Evolutionary conservation across 2,329 filamentous ascomycete species (phyloP).

Genomic region (Penicillium sp.): DNA sequence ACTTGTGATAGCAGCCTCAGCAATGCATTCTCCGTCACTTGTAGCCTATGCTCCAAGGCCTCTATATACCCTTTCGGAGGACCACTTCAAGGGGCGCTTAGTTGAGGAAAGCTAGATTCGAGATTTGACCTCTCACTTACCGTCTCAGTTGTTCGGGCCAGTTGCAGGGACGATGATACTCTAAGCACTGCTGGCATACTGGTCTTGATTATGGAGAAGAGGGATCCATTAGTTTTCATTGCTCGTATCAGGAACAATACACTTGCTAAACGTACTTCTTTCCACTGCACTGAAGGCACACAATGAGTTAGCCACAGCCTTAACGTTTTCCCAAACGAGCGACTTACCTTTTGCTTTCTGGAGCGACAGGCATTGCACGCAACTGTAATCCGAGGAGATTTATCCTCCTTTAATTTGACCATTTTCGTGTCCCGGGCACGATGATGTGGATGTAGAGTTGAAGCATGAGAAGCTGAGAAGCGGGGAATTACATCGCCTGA

Average conservation of each 20-base stretch:
- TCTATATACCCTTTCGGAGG: conserved; percentile 52
- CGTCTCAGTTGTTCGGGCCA: conserved; percentile 44
- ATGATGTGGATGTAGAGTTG: background rate
- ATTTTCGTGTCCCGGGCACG: conserved; percentile 3
- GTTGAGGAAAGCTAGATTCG: background rate
- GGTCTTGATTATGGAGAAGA: conserved; percentile 27
- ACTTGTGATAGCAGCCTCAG: conserved; percentile 40
- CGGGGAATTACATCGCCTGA: conserved; percentile 18
- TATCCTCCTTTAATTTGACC: conserved; percentile 22
- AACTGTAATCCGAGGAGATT: conserved; percentile 39
- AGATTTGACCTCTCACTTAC: conserved; percentile 22
- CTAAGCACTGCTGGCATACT: conserved; percentile 38
- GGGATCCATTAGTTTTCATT: background rate
- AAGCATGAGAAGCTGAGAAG: background rate
- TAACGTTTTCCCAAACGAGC: background rate
- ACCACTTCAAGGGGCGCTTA: conserved; percentile 35
- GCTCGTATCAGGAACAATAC: background rate
- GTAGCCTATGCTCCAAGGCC: conserved; percentile 45
- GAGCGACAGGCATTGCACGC: conserved; percentile 46
- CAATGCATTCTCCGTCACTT: conserved; percentile 45
- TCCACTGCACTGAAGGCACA: conserved; percentile 39
- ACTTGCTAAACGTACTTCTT: conserved; percentile 33
- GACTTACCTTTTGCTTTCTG: conserved; percentile 45
- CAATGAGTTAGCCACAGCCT: background rate
- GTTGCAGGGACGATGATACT: conserved; percentile 35